Evolutionary conservation across 1,284 basidiomycete genomes (phyloP).

Genomic region (Cutaneotrichosporon curvatum): DNA sequence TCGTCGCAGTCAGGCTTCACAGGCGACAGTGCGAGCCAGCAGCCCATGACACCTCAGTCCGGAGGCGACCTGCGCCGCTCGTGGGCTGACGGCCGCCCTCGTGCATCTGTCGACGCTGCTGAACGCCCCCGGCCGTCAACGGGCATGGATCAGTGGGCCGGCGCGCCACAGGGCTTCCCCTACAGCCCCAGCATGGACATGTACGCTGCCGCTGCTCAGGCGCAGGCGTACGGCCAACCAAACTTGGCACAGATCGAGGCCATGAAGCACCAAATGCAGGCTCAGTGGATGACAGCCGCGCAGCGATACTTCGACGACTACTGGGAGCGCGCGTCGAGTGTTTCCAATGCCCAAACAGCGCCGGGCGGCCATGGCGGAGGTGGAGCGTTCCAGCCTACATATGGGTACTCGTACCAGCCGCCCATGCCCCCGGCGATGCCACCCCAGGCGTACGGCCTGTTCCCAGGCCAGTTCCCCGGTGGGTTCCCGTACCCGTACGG

Average conservation of each 20-base stretch:
- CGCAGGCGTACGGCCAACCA: constrained; percentile 6
- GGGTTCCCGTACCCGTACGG: constrained; percentile 4
- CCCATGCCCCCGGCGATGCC: constrained; percentile 1
- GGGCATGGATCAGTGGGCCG: constrained; percentile 7
- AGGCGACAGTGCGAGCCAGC: constrained; percentile 16
- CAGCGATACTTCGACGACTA: constrained; percentile 38
- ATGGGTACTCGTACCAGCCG: constrained; percentile 18
- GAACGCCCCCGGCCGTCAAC: constrained; percentile 1
- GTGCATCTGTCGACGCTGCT: neutral
- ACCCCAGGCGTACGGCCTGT: neutral
- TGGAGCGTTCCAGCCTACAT: constrained; percentile 11
- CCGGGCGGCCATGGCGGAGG: neutral
- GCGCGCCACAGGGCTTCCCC: neutral
- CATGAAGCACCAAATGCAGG: constrained; percentile 40
- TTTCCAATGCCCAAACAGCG: constrained; percentile 18
- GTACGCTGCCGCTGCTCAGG: constrained; percentile 1
- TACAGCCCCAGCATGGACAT: constrained; percentile 3
- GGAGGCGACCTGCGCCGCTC: constrained; percentile 11
- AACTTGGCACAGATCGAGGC: constrained; percentile 6
- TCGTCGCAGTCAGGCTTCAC: constrained; percentile 22
- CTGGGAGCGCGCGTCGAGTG: constrained; percentile 38
- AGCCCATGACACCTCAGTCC: constrained; percentile 24
- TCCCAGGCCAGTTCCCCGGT: neutral
- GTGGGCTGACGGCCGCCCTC: constrained; percentile 12
- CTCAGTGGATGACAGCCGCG: constrained; percentile 39